phyloP scores from a whole-genome alignment of 345 rosid species.

The Aquilaria sinensis region DNA sequence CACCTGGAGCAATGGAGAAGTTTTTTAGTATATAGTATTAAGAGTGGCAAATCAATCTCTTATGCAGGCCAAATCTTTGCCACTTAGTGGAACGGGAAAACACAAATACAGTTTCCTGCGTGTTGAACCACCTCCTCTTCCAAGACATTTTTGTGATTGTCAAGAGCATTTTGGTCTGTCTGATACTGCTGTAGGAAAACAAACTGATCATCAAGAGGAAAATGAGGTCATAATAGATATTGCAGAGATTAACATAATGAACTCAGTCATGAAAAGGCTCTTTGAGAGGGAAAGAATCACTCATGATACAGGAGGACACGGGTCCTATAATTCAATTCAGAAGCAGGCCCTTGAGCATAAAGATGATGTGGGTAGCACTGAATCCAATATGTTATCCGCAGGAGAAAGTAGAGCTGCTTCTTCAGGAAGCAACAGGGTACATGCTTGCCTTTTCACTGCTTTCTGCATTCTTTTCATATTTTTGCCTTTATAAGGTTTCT shows the following conservation, averaged over 20 bases:
- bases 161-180: slow-evolving; percentile 58
- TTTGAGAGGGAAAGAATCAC: slow-evolving; percentile 39
- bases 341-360: slow-evolving; percentile 19
- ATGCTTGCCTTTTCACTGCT: not conserved
- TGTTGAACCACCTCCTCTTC: slow-evolving; percentile 42
- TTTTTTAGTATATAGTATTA: too few species aligned
- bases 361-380: slow-evolving; percentile 32
- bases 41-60: not conserved
- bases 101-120: slow-evolving; percentile 87
- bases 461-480: too few species aligned
- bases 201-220: slow-evolving; percentile 22
- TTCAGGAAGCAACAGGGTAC: not conserved
- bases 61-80: slow-evolving; percentile 61
- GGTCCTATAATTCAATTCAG: slow-evolving; percentile 18
- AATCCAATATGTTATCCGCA: slow-evolving; percentile 30
- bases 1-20: too few species aligned
- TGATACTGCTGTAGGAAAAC: slow-evolving; percentile 20
- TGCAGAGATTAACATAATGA: slow-evolving; percentile 65
- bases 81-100: slow-evolving; percentile 77
- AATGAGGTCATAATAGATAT: slow-evolving; percentile 35
- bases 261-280: slow-evolving; percentile 67
- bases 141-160: slow-evolving; percentile 75
- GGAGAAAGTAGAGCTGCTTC: slow-evolving; percentile 9
- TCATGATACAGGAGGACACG: slow-evolving; percentile 15
- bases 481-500: too few species aligned